These are phyloP conservation scores for Xylaria nigripes DNA, from an alignment of 495 filamentous ascomycete species.

Conservation along the genomic window DNA sequence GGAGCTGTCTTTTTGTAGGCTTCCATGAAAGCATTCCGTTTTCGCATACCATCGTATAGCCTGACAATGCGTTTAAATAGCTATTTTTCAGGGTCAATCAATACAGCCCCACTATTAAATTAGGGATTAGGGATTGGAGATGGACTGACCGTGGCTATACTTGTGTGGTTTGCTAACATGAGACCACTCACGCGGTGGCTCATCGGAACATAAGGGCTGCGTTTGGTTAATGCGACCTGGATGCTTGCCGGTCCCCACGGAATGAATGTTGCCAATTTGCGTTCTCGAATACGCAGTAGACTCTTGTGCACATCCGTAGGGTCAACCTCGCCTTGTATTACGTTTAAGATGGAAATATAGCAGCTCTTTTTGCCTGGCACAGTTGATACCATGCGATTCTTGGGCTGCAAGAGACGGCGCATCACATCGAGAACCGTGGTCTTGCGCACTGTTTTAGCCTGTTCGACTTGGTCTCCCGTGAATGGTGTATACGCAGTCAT, in stretches of 20 bases:
- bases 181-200: slow-evolving; percentile 91
- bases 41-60: slow-evolving; percentile 86
- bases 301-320: slow-evolving; percentile 98
- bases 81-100: slow-evolving; percentile 18
- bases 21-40: slow-evolving; percentile 94
- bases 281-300: slow-evolving; percentile 88
- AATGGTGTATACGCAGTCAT: slow-evolving; percentile 98
- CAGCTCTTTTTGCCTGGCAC: slow-evolving; percentile 93
- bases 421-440: slow-evolving; percentile 97
- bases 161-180: slow-evolving; percentile 97
- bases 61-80: slow-evolving; percentile 87
- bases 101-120: not conserved
- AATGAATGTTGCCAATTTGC: slow-evolving; percentile 89
- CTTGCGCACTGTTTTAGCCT: slow-evolving; percentile 94
- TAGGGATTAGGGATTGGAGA: not conserved
- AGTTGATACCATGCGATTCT: slow-evolving; percentile 98
- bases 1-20: slow-evolving; percentile 89
- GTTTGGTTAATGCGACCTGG: slow-evolving; percentile 92
- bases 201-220: slow-evolving; percentile 85
- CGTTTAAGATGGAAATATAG: slow-evolving; percentile 97
- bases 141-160: slow-evolving; percentile 71
- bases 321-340: slow-evolving; percentile 96
- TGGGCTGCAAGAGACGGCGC: slow-evolving; percentile 89
- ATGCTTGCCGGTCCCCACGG: slow-evolving; percentile 99
- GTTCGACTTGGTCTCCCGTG: slow-evolving; percentile 87